Base-by-base conservation (phyloP, 1,284 basidiomycete genomes). In the Ustilago crameri region DNA sequence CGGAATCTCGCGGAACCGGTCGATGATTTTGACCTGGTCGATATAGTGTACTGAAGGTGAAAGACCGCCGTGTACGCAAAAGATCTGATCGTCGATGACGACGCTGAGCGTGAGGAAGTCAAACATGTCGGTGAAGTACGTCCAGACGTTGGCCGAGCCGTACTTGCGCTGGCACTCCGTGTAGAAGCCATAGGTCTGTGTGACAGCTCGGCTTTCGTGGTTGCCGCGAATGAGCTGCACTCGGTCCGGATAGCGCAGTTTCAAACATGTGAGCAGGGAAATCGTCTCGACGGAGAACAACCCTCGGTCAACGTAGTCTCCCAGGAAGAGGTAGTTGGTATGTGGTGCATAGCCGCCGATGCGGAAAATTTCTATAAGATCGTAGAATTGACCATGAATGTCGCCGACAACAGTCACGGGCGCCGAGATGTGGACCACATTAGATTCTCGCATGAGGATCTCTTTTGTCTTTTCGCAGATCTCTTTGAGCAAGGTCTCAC, bases 41-140 rank as follows among this genome's bases (percentile, higher is more conserved):
- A 99, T 95, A 51, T 94, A 95, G 84, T 98, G 96, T 77, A 99
- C 95, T 9, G 93, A 96, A 15, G 96, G 96, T 26, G 93, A 96
- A 38, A 99, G 87, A 3, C 93, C 95, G 75, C 95, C 95, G 79
- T 99, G 95, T 3, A 99, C 95, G 81, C 96, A 99, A 84, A 99
- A 98, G 87, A 99, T 98, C 80, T 91, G 91, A 86, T 98, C 93
- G 85, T 99, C 96, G 80, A 99, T 98, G 63, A 99, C 95, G 59
- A 96, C 95, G 35, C 92, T 94, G 50, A 99, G 87, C 8, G 96
- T 98, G 72, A 99, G 85, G 85, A 95, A 98, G 87, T 99, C 96
- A 85, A 99, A 99, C 96, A 99, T 98, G 86, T 99, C 96, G 64
- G 96, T 98, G 82, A 98, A 98, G 84, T 98, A 98, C 37, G 93